Base-by-base conservation (phyloP, 352 stramenopile genomes). In the Aphanomyces cochlioides region DNA sequence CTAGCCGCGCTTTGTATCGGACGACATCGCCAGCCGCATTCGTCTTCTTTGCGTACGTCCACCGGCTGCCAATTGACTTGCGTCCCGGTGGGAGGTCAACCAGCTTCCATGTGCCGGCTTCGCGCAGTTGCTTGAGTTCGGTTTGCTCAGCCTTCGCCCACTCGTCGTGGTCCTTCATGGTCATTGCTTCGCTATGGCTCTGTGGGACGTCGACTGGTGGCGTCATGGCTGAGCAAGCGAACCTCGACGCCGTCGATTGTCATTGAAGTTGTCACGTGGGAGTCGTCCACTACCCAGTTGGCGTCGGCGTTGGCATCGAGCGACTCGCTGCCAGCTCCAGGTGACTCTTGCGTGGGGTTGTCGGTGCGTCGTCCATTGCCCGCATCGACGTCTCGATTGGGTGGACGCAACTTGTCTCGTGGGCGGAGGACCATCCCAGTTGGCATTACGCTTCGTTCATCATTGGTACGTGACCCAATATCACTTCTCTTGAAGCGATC, bases 11-110 rank as follows among this genome's bases (percentile, higher is more conserved):
- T 56, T 78, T 82, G 61, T 77, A 81, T 13, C 72, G 66, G 6
- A 78, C 41, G 2, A 85, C 64, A 0, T 73, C 43, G 43, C 79
- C 75, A 7, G 68, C 7, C 56, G 74, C 68, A 56, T 83, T 72
- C 28, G 60, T 54, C 68, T 82, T 85, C 59, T 74, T 75, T 4
- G 58, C 69, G 40, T 81, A 83, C 0, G 79, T 66, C 70, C 77
- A 83, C 3, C 78, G 66, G 12, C 71, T 76, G 2, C 68, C 72
- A n/a, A 79, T 78, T 0, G 67, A 54, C 47, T 66, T 64, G 12
- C 58, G 13, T 38, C 43, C 58, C 10, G 58, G 12, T 66, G 58
- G 58, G 17, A 21, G 13, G 15, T 50, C 28, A 21, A 37, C 34
- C 15, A 53, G 3, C 10, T 15, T 53, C 58, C 43, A 66, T 1